Evolutionary conservation across 2,329 filamentous ascomycete species (phyloP), one percentile per base, ranked within the genome.

Genomic region (Rhinocladiella similis): DNA sequence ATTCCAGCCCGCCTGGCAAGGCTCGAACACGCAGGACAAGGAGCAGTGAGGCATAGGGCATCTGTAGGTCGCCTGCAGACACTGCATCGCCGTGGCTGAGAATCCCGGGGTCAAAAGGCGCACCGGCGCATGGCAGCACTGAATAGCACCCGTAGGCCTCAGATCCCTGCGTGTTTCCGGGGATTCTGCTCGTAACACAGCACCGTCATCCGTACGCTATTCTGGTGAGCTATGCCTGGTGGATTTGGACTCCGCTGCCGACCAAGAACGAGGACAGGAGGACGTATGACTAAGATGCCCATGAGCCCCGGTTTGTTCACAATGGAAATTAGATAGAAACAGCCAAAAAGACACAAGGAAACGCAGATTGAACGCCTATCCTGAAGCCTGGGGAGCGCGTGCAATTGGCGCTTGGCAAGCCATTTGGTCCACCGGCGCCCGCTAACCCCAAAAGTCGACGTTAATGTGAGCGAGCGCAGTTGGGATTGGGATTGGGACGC

Each of bases 391-490:
- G 13, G 13, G 43, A 27, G 20, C 19, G 10, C 25, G 3, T 27
- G n/a, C 22, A 46, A 46, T 46, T 46, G 43, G 43, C 20, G 43
- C 43, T 46, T 46, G 43, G 43, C 43, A 22, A 25, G 43, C 43
- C 43, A n/a, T 13, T 46, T 22, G 20, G 22, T 46, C 38, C 38
- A 41, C 20, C 38, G 33, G 33, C 33, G 10, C 10, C 33, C 47
- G 47, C 29, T 33, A 36, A 29, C 22, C 13, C 27, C 16, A 19
- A 29, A 35, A 36, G 46, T 48, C 46, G 20, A 35, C 18, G 14
- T 48, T 25, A 36, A 16, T 35, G 46, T 33, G 29, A 33, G 29
- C 29, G 29, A 33, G 29, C 10, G 29, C 29, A 12, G 29, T 33
- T 33, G 6, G 29, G 29, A 10, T 33, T 33, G 29, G 29, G 10